Conservation (phyloP, 23 red algal species). For the Gracilaria vermiculophylla region DNA sequence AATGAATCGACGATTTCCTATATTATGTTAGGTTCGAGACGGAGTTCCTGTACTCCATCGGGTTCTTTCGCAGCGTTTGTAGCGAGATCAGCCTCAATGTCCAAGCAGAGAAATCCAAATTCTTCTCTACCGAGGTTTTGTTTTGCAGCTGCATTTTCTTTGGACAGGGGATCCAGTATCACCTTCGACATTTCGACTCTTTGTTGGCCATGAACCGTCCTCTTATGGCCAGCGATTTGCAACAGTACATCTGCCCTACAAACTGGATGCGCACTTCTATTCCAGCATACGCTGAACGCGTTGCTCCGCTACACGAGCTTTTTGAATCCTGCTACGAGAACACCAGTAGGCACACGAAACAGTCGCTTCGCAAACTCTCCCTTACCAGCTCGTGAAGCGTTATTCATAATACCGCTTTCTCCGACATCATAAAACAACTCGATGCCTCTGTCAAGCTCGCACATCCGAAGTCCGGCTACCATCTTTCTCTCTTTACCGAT, state of each 20-base stretch:
- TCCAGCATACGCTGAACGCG: not conserved
- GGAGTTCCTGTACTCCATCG: not conserved
- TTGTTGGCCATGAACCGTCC: not conserved
- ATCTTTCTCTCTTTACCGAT: constrained; percentile 23
- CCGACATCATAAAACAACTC: constrained; percentile 35
- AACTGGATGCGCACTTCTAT: constrained; percentile 40
- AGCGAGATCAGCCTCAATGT: not conserved
- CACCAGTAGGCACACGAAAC: not conserved
- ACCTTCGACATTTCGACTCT: constrained; percentile 5
- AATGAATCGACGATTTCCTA: constrained; percentile 37
- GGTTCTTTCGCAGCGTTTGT: not conserved
- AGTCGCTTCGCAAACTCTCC: constrained; percentile 17
- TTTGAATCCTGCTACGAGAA: not conserved
- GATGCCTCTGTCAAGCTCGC: constrained; percentile 29
- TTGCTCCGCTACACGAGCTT: not conserved
- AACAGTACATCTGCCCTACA: constrained; percentile 10
- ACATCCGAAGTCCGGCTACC: not conserved
- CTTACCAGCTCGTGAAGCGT: constrained; percentile 13
- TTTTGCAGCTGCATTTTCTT: constrained; percentile 1
- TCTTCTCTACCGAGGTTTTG: not conserved
- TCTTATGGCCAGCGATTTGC: not conserved
- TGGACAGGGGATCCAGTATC: not conserved
- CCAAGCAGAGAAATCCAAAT: not conserved
- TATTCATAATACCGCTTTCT: constrained; percentile 28
- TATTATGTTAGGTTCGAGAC: not conserved